Conservation (phyloP, 1,284 basidiomycete species). For the Thelephora terrestris region DNA sequence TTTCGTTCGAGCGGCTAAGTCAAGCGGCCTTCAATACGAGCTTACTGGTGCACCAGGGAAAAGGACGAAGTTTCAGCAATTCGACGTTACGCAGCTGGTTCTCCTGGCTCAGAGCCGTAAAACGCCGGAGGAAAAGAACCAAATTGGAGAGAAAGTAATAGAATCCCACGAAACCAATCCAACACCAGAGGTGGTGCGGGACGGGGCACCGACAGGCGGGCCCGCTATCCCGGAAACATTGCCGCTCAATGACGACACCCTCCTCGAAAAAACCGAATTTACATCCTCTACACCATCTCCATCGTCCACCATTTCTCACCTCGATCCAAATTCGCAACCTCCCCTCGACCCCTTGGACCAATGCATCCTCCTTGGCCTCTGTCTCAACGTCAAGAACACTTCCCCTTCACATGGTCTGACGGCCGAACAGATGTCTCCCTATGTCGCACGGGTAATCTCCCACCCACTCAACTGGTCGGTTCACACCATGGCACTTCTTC, state of each 20-base stretch:
- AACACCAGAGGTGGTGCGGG: slow-evolving; percentile 2
- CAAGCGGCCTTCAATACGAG: slow-evolving; percentile 80
- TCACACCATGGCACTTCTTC: slow-evolving; percentile 87
- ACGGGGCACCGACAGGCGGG: slow-evolving; percentile 14
- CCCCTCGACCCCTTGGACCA: slow-evolving; percentile 86
- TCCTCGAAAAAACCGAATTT: slow-evolving; percentile 91
- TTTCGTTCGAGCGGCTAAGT: slow-evolving; percentile 73
- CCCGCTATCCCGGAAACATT: slow-evolving; percentile 64
- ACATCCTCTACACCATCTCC: slow-evolving; percentile 47
- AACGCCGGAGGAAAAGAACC: slow-evolving; percentile 26
- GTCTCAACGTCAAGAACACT: slow-evolving; percentile 82
- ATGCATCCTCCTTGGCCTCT: slow-evolving; percentile 80
- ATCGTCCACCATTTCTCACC: slow-evolving; percentile 39
- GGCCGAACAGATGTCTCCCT: slow-evolving; percentile 82
- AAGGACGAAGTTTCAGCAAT: slow-evolving; percentile 89
- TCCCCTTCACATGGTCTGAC: slow-evolving; percentile 84
- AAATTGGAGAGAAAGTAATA: slow-evolving; percentile 13
- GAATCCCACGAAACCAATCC: slow-evolving; percentile 14
- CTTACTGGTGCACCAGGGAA: slow-evolving; percentile 91
- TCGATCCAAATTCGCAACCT: slow-evolving; percentile 82
- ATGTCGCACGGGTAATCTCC: slow-evolving; percentile 75
- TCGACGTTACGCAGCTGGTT: slow-evolving; percentile 82
- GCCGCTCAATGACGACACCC: slow-evolving; percentile 89
- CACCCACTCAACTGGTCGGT: slow-evolving; percentile 91
- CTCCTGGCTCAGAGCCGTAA: slow-evolving; percentile 82